A percentile compares a stretch with the other conserved stretches of the same genome.
phyloP scores from a whole-genome alignment of 305 asterid genomes.

The Fraxinus albicans region DNA sequence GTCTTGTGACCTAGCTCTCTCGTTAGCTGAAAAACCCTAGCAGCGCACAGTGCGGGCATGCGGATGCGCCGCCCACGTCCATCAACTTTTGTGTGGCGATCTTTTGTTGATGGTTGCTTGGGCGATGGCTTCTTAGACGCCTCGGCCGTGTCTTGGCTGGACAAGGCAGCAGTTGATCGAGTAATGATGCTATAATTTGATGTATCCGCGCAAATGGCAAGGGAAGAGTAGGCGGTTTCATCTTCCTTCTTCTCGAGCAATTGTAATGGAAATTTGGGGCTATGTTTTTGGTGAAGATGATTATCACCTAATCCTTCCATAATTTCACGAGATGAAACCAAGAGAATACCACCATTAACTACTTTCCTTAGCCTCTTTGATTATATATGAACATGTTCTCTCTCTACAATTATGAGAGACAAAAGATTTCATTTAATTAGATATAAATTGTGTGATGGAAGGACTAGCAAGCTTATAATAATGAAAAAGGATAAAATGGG shows the following conservation, averaged over 20 bases:
- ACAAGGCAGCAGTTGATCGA: slow-evolving; percentile 21
- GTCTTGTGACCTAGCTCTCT: slow-evolving; percentile 32
- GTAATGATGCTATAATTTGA: slow-evolving; percentile 16
- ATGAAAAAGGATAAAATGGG: not conserved
- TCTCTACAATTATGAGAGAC: not conserved
- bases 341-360: not conserved
- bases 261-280: slow-evolving; percentile 20
- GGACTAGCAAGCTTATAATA: not conserved
- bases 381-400: not conserved
- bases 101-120: slow-evolving; percentile 56
- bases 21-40: no score
- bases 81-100: slow-evolving; percentile 70
- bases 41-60: slow-evolving; percentile 35
- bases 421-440: not conserved
- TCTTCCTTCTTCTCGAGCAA: slow-evolving; percentile 18
- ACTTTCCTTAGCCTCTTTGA: not conserved
- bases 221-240: slow-evolving; percentile 28
- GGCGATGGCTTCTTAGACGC: slow-evolving; percentile 45
- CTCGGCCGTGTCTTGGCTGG: slow-evolving; percentile 28
- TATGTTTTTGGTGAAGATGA: slow-evolving; percentile 4
- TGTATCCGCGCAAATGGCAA: slow-evolving; percentile 29
- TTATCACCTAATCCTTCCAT: slow-evolving; percentile 18
- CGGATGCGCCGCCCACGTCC: slow-evolving; percentile 79
- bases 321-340: slow-evolving; percentile 11
- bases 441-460: not conserved